Percentiles rank a stretch among this genome's conserved stretches.
These are phyloP conservation scores for Tilletiopsis washingtonensis DNA, from an alignment of 1,284 basidiomycete species.

Conservation along the genomic window DNA sequence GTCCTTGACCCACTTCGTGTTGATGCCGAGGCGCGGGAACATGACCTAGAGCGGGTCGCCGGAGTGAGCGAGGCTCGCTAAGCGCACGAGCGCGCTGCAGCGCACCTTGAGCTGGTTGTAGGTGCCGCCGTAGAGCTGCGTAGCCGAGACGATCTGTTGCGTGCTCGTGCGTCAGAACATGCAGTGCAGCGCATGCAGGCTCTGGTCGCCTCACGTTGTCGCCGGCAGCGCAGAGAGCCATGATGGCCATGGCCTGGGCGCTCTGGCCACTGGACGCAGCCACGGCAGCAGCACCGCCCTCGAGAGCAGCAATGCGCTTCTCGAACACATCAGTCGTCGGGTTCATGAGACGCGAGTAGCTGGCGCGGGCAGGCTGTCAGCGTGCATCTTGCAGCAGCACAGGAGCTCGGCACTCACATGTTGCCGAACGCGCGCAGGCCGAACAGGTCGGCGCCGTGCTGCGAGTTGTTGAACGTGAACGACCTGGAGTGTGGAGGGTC, in stretches of 20 bases:
- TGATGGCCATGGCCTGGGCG: slow-evolving; percentile 67
- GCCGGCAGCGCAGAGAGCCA: slow-evolving; percentile 59
- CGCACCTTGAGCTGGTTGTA: slow-evolving; percentile 85
- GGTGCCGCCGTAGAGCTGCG: slow-evolving; percentile 52
- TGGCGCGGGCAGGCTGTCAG: slow-evolving; percentile 1
- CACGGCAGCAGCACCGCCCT: slow-evolving; percentile 71
- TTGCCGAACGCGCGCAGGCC: slow-evolving; percentile 59
- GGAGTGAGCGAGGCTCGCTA: no score
- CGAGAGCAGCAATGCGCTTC: slow-evolving; percentile 71
- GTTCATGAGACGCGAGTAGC: slow-evolving; percentile 60
- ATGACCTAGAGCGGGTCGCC: slow-evolving; percentile 77
- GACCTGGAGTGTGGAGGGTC: slow-evolving; percentile 13
- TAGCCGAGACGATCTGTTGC: slow-evolving; percentile 70
- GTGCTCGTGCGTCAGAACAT: slow-evolving; percentile 59
- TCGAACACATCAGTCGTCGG: slow-evolving; percentile 76
- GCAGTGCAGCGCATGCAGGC: slow-evolving; percentile 69
- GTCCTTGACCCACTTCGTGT: slow-evolving; percentile 65
- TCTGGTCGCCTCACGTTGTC: slow-evolving; percentile 73
- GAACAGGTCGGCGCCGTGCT: slow-evolving; percentile 73
- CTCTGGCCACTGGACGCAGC: slow-evolving; percentile 71
- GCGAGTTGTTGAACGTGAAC: slow-evolving; percentile 46
- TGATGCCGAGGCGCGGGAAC: slow-evolving; percentile 71
- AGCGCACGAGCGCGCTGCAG: no score
- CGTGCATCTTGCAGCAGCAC: neutral
- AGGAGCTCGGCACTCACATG: slow-evolving; percentile 48